phyloP scores from a whole-genome alignment of 2,329 filamentous ascomycete species.

The Elsinoe ampelina region DNA sequence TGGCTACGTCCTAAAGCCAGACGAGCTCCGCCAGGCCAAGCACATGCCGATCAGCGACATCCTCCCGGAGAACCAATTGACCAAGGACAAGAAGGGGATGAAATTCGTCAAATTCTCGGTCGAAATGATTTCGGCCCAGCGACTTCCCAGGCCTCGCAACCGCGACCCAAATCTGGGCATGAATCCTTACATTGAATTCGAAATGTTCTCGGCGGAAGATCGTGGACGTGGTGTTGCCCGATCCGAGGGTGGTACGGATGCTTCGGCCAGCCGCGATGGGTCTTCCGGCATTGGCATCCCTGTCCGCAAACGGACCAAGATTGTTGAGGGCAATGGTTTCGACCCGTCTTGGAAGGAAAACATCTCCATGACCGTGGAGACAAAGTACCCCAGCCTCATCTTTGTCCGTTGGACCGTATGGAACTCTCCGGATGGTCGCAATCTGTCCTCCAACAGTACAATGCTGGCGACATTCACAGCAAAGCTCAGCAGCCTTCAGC shows the following conservation, averaged over 20 bases:
- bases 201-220: slow-evolving; percentile 90
- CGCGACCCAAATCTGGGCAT: slow-evolving; percentile 65
- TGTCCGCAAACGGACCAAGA: slow-evolving; percentile 67
- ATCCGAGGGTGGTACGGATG: slow-evolving; percentile 57
- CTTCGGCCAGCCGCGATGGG: slow-evolving; percentile 50
- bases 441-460: slow-evolving; percentile 48
- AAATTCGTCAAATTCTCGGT: slow-evolving; percentile 79
- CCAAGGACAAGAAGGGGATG: slow-evolving; percentile 57
- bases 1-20: slow-evolving; percentile 89
- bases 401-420: slow-evolving; percentile 91
- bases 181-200: slow-evolving; percentile 90
- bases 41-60: slow-evolving; percentile 51
- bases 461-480: slow-evolving; percentile 83
- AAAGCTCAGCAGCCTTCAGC: slow-evolving; percentile 79
- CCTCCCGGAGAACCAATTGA: slow-evolving; percentile 42
- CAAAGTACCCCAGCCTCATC: slow-evolving; percentile 87
- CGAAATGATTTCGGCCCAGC: slow-evolving; percentile 85
- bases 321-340: slow-evolving; percentile 82
- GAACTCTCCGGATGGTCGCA: slow-evolving; percentile 70
- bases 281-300: slow-evolving; percentile 61
- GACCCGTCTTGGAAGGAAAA: slow-evolving; percentile 79
- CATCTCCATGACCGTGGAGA: slow-evolving; percentile 73
- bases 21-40: slow-evolving; percentile 59
- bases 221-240: slow-evolving; percentile 65
- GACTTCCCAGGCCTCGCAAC: slow-evolving; percentile 73